Evolutionary conservation across 1,139 yeast genomes (phyloP).

Genomic region (Geotrichum cucujoidarum): DNA sequence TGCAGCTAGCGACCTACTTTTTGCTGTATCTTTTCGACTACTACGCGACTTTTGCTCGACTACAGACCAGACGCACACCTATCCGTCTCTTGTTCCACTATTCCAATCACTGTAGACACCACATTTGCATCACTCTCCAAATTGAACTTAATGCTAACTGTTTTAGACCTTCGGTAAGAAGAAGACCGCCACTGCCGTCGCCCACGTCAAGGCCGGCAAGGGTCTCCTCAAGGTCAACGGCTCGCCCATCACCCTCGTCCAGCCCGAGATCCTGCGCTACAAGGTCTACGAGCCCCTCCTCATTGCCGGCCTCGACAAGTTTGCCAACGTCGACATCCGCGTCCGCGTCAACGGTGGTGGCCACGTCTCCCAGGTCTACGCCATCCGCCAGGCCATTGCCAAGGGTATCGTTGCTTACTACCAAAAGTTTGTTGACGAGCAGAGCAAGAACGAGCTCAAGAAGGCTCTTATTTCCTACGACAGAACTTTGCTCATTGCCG

Average conservation of each 20-base stretch:
- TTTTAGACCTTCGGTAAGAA: conserved; percentile 98
- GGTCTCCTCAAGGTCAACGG: conserved; percentile 99
- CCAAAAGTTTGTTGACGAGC: conserved; percentile 99
- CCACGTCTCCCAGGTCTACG: conserved; percentile 99
- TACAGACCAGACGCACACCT: background rate
- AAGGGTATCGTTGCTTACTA: conserved; percentile 99
- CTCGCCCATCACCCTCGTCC: conserved; percentile 96
- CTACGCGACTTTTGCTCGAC: background rate
- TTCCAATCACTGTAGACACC: background rate
- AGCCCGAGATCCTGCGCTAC: conserved; percentile 98
- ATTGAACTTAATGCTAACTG: conserved; percentile 7
- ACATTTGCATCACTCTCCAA: background rate
- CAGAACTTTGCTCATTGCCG: conserved; percentile 99
- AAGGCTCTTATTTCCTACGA: conserved; percentile 95
- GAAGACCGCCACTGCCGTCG: conserved; percentile 99
- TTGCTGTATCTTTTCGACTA: too few species aligned
- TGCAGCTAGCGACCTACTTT: too few species aligned
- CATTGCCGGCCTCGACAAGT: conserved; percentile 97
- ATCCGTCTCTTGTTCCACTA: background rate
- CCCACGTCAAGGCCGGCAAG: conserved; percentile 98
- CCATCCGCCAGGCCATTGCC: conserved; percentile 99
- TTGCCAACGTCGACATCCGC: conserved; percentile 97
- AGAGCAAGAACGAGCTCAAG: conserved; percentile 98
- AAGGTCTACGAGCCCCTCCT: conserved; percentile 99
- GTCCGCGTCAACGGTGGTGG: conserved; percentile 99